Conservation (phyloP, 257 asterid species). For the Lavandula angustifolia region DNA sequence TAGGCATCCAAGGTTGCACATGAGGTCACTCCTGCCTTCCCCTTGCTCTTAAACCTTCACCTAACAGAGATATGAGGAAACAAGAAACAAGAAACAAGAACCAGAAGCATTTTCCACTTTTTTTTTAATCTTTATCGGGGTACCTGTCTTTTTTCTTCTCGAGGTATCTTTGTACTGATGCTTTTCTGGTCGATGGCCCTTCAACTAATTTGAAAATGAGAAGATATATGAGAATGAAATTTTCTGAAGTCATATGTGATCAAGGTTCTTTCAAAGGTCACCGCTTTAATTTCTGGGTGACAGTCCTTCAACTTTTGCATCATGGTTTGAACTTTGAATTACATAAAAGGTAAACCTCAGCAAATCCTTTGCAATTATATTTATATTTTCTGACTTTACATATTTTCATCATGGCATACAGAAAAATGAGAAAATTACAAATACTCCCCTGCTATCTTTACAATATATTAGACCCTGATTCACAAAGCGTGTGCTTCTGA, state of each 20-base stretch:
- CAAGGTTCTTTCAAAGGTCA: slow-evolving; percentile 21
- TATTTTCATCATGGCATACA: too few species aligned
- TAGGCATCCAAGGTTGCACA: slow-evolving; percentile 55
- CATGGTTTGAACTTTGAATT: neutral
- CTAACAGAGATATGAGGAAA: slow-evolving; percentile 72
- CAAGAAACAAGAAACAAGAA: slow-evolving; percentile 39
- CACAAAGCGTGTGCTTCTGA: neutral
- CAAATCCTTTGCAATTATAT: too few species aligned
- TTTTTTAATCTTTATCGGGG: slow-evolving; percentile 29
- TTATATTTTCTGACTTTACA: too few species aligned
- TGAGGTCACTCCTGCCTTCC: slow-evolving; percentile 60
- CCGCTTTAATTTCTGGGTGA: slow-evolving; percentile 15
- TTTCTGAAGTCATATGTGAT: slow-evolving; percentile 18
- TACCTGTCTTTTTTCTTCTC: slow-evolving; percentile 99
- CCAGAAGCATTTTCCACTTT: slow-evolving; percentile 35
- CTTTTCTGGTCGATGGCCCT: slow-evolving; percentile 76
- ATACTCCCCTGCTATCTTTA: neutral
- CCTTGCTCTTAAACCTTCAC: slow-evolving; percentile 97
- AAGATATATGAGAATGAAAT: slow-evolving; percentile 23
- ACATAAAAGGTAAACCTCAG: too few species aligned
- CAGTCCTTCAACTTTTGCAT: slow-evolving; percentile 16
- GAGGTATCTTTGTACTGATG: slow-evolving; percentile 83
- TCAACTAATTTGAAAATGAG: slow-evolving; percentile 52
- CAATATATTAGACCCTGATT: neutral
- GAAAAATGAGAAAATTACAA: neutral